Evolutionary conservation across 2,329 filamentous ascomycete species (phyloP).

Genomic region (Colletotrichum scovillei): DNA sequence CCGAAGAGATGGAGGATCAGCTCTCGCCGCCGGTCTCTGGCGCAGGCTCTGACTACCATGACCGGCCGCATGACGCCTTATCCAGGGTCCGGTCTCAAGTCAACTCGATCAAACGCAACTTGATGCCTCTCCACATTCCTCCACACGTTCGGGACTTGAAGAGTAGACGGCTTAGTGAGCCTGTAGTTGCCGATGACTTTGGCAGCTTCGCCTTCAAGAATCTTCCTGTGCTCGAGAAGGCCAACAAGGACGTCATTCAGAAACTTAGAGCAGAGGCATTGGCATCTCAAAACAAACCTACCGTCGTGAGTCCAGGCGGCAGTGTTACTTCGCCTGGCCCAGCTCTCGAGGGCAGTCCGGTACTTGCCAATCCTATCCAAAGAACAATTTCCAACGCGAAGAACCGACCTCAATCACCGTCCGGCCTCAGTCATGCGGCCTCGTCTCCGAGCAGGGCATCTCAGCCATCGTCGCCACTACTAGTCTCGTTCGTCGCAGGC

Average conservation of each 20-base stretch:
- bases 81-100: slow-evolving; percentile 90
- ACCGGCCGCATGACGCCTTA: slow-evolving; percentile 93
- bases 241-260: slow-evolving; percentile 98
- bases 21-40: slow-evolving; percentile 76
- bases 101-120: slow-evolving; percentile 85
- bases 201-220: slow-evolving; percentile 98
- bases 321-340: slow-evolving; percentile 70
- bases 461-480: slow-evolving; percentile 76
- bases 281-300: slow-evolving; percentile 70
- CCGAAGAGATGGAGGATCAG: slow-evolving; percentile 94
- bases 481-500: slow-evolving; percentile 94
- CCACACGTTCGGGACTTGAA: slow-evolving; percentile 94
- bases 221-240: slow-evolving; percentile 93
- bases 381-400: slow-evolving; percentile 87
- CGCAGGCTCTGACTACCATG: slow-evolving; percentile 80
- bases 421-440: slow-evolving; percentile 80
- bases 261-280: slow-evolving; percentile 93
- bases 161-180: slow-evolving; percentile 89
- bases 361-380: slow-evolving; percentile 83
- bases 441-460: slow-evolving; percentile 89
- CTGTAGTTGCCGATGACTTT: slow-evolving; percentile 90
- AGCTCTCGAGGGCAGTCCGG: slow-evolving; percentile 85
- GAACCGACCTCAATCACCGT: slow-evolving; percentile 88
- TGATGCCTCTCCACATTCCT: slow-evolving; percentile 96
- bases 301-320: slow-evolving; percentile 57